Conservation (phyloP, 2,329 filamentous ascomycete species). For the Pseudocercospora cruenta region DNA sequence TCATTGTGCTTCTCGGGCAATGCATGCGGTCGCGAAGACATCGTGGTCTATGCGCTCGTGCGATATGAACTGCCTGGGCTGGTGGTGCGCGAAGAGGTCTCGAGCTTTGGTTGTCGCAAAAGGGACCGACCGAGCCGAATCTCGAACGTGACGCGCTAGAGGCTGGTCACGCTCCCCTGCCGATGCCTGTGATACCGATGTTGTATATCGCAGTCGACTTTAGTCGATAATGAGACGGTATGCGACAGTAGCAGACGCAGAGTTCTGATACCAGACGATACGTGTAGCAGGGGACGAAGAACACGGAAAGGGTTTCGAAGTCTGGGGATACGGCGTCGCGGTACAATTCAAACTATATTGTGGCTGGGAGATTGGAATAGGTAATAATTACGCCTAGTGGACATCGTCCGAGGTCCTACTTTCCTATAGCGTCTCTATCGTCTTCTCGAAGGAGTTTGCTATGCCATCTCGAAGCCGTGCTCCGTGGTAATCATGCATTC, state of each 20-base stretch:
- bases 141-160: conserved; percentile 7
- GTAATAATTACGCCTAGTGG: background rate
- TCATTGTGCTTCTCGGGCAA: conserved; percentile 68
- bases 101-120: background rate
- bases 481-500: no score
- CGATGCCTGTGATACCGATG: background rate
- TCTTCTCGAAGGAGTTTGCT: no score
- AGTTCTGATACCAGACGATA: background rate
- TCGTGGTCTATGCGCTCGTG: background rate
- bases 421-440: background rate
- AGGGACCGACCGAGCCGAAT: no score
- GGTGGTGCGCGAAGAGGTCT: background rate
- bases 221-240: background rate
- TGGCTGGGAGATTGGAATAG: background rate
- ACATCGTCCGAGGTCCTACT: background rate
- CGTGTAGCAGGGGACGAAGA: no score
- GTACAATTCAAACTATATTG: background rate
- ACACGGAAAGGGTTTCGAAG: no score
- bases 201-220: background rate
- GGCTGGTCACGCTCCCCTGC: background rate
- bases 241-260: background rate
- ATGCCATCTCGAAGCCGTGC: no score
- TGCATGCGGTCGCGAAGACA: conserved; percentile 14
- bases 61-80: background rate
- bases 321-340: background rate